Conservation (phyloP, 2,329 filamentous ascomycete species). For the Parastagonospora nodorum region DNA sequence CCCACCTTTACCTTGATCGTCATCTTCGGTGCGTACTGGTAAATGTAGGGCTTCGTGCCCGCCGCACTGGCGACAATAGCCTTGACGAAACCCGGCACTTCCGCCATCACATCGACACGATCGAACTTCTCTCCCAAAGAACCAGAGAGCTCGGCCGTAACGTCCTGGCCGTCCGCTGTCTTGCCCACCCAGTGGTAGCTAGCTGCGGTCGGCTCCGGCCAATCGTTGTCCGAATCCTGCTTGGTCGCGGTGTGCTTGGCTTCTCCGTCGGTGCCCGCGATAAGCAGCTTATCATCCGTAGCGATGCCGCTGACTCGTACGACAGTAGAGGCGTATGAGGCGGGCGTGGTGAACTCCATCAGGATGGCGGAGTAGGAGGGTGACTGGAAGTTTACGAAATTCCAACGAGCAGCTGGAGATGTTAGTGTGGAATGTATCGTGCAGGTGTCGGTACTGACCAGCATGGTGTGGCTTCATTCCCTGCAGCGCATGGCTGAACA, state of each 20-base stretch:
- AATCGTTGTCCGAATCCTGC: slow-evolving; percentile 78
- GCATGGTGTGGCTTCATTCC: slow-evolving; percentile 99
- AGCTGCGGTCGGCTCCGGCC: slow-evolving; percentile 81
- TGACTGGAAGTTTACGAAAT: slow-evolving; percentile 90
- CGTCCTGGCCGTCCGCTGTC: slow-evolving; percentile 73
- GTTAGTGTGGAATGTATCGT: slow-evolving; percentile 14
- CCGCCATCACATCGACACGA: slow-evolving; percentile 92
- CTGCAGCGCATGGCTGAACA: slow-evolving; percentile 86
- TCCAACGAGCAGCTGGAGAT: slow-evolving; percentile 75
- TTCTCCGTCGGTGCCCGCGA: slow-evolving; percentile 68
- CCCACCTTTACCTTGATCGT: slow-evolving; percentile 84
- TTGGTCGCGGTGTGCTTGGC: slow-evolving; percentile 72
- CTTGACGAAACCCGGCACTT: slow-evolving; percentile 95
- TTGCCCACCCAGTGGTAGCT: slow-evolving; percentile 80
- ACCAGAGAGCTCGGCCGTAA: slow-evolving; percentile 73
- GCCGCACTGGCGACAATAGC: slow-evolving; percentile 84
- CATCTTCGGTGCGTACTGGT: slow-evolving; percentile 81
- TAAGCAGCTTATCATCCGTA: slow-evolving; percentile 79
- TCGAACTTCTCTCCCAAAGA: slow-evolving; percentile 73
- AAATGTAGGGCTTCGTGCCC: slow-evolving; percentile 96
- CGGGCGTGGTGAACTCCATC: slow-evolving; percentile 96
- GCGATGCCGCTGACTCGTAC: slow-evolving; percentile 84
- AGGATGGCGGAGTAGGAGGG: slow-evolving; percentile 84
- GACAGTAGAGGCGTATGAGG: slow-evolving; percentile 84
- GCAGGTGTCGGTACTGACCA: slow-evolving; percentile 53